Base-by-base conservation (phyloP, 441 rosid genomes). In the Rhodomyrtus psidioides region DNA sequence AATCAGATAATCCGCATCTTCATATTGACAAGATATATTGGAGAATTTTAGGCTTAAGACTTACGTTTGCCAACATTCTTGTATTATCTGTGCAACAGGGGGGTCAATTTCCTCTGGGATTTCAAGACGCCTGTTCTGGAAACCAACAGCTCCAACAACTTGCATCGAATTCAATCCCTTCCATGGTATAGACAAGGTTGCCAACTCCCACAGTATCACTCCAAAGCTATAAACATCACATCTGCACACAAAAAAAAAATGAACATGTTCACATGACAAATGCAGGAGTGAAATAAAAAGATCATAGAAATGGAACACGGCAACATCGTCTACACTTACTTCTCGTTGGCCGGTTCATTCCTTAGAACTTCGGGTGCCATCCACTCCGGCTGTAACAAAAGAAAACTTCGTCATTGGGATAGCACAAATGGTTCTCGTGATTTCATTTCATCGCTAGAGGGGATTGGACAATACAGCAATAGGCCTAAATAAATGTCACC, bases 361-460 rank as follows among this genome's bases (percentile, higher is more conserved):
- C 99, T 93, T 84, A 98, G 91, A 87, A 98, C 95, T 94, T 98
- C 99, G 6, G 99, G 99, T 74, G 99, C 99, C 99, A 98, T 98
- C 99, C 99, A 98, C 88, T 98, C 99, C 27, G 99, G 98, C 99
- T 98, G 95, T 92, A 91, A 82, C 15, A 23, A 89, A 90, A 87
- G 53, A 88, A 74, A 16, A n/a, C 53, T 27, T 59, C 27, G 14
- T 82, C 54, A 62, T 82, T 53, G 53, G 58, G 59, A 55, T 15
- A 30, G 17, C 17, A 10, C 15, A 82, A 65, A 89, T 83, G 42
- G 60, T 26, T 53, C 39, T 59, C n/a, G 9, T 54, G 75, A 76
- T 27, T 81, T 81, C 34, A 39, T 70, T 39, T 70, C 51, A 39
- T 23, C 81, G 23, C 27, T 39, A 21, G n/a, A 9, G 59, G 81